Evolutionary conservation across 1,139 yeast species (phyloP).

Genomic region (Martiniozyma asiatica): DNA sequence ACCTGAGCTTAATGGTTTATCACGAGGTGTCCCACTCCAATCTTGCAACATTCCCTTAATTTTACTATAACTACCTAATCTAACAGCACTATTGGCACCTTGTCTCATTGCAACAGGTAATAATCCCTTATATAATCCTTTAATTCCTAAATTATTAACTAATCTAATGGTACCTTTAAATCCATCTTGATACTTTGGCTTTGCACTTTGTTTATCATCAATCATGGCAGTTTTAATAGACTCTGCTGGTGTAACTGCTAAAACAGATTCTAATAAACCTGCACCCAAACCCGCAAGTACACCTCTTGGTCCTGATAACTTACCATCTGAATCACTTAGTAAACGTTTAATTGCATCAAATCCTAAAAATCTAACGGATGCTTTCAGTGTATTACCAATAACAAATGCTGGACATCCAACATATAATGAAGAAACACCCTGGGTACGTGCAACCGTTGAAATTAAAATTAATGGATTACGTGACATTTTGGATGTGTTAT

Average conservation of each 20-base stretch:
- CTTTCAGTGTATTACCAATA: slow-evolving; percentile 91
- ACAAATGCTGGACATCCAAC: slow-evolving; percentile 98
- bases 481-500: slow-evolving; percentile 53
- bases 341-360: slow-evolving; percentile 75
- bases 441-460: slow-evolving; percentile 57
- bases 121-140: slow-evolving; percentile 79
- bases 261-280: slow-evolving; percentile 79
- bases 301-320: slow-evolving; percentile 80
- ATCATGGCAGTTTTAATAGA: slow-evolving; percentile 92
- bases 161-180: slow-evolving; percentile 51
- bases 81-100: slow-evolving; percentile 89
- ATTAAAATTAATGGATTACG: slow-evolving; percentile 78
- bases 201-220: slow-evolving; percentile 71
- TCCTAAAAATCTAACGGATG: slow-evolving; percentile 86
- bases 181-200: slow-evolving; percentile 59
- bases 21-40: slow-evolving; percentile 49
- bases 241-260: slow-evolving; percentile 95
- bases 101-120: slow-evolving; percentile 91
- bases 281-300: slow-evolving; percentile 95
- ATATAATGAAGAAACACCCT: slow-evolving; percentile 72
- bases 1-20: slow-evolving; percentile 64
- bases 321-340: slow-evolving; percentile 74
- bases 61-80: slow-evolving; percentile 86
- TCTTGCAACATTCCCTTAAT: slow-evolving; percentile 75
- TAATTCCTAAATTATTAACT: slow-evolving; percentile 65